These are phyloP conservation scores for Takakia lepidozioides DNA, from an alignment of 225 moss, liverwort and hornwort genomes.

Conservation along the genomic window DNA sequence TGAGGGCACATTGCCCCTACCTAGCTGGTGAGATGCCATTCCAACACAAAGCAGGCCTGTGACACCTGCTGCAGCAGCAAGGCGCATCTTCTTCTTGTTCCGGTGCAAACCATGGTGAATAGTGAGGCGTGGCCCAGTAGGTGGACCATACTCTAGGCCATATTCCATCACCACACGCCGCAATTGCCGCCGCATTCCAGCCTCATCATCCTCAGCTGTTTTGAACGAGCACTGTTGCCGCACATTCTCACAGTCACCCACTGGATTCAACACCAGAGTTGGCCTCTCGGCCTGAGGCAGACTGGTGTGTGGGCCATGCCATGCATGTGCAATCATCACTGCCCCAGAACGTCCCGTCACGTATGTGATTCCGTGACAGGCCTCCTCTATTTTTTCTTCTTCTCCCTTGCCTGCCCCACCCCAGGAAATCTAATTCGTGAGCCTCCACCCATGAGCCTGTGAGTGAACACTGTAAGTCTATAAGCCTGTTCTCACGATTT, in stretches of 20 bases:
- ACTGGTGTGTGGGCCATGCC: constrained; percentile 10
- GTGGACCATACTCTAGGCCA: constrained; percentile 77
- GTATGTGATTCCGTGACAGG: constrained; percentile 7
- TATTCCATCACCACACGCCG: constrained; percentile 64
- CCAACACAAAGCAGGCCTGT: constrained; percentile 51
- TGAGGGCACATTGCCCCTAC: constrained; percentile 13
- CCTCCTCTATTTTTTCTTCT: background rate
- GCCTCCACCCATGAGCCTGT: too few relatives aligned
- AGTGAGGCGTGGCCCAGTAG: constrained; percentile 48
- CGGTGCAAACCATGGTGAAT: constrained; percentile 58
- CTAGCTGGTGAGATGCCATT: constrained; percentile 17
- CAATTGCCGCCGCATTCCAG: constrained; percentile 43
- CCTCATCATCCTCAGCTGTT: constrained; percentile 21
- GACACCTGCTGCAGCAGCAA: constrained; percentile 37
- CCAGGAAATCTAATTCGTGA: too few relatives aligned
- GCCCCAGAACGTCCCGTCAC: constrained; percentile 26
- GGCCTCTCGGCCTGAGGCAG: background rate
- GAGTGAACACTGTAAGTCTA: too few relatives aligned
- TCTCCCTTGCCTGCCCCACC: too few relatives aligned
- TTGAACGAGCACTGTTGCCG: too few relatives aligned
- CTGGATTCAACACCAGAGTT: too few relatives aligned
- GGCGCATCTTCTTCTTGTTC: constrained; percentile 23
- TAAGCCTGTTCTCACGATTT: too few relatives aligned
- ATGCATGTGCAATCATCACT: constrained; percentile 19
- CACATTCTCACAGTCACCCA: constrained; percentile 2